phyloP scores from a whole-genome alignment of 2,329 filamentous ascomycete species.

The Stagonosporopsis vannaccii region DNA sequence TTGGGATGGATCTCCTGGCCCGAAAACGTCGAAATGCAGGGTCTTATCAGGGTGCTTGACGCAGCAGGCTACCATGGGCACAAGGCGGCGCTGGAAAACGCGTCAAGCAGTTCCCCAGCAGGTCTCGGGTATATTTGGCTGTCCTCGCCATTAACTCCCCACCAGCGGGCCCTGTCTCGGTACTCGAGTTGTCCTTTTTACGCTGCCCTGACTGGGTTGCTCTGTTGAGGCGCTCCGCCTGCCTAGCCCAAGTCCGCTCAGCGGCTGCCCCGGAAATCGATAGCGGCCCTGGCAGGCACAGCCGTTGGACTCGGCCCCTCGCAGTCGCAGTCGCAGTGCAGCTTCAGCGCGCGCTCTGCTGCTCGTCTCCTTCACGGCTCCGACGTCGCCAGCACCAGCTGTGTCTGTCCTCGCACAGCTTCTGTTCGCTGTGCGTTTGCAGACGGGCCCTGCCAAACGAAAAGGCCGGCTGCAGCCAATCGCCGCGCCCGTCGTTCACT shows the following conservation, averaged over 20 bases:
- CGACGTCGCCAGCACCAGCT: constrained; percentile 12
- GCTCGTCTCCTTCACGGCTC: constrained; percentile 11
- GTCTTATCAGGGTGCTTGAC: constrained; percentile 7
- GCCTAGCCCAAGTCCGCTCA: neutral
- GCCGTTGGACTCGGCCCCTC: constrained; percentile 17
- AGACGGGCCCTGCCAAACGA: constrained; percentile 32
- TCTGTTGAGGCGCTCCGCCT: constrained; percentile 6
- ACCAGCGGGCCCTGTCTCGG: constrained; percentile 2
- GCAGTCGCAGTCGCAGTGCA: constrained; percentile 18
- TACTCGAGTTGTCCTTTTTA: neutral
- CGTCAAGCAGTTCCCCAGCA: constrained; percentile 1
- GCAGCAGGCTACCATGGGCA: constrained; percentile 3
- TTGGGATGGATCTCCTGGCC: neutral
- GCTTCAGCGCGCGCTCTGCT: constrained; percentile 17
- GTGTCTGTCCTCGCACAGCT: constrained; percentile 28
- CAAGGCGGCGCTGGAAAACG: constrained; percentile 1
- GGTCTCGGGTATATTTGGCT: neutral
- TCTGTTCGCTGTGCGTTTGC: constrained; percentile 32
- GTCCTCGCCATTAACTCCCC: neutral
- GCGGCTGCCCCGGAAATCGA: constrained; percentile 10
- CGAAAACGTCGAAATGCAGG: constrained; percentile 15
- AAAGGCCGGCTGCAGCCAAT: constrained; percentile 31
- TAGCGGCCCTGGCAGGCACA: constrained; percentile 25
- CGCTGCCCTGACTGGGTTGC: constrained; percentile 9
- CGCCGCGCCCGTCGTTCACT: constrained; percentile 25